Conservation (phyloP, 2,329 filamentous ascomycete species). For the Cladosporium sp. region DNA sequence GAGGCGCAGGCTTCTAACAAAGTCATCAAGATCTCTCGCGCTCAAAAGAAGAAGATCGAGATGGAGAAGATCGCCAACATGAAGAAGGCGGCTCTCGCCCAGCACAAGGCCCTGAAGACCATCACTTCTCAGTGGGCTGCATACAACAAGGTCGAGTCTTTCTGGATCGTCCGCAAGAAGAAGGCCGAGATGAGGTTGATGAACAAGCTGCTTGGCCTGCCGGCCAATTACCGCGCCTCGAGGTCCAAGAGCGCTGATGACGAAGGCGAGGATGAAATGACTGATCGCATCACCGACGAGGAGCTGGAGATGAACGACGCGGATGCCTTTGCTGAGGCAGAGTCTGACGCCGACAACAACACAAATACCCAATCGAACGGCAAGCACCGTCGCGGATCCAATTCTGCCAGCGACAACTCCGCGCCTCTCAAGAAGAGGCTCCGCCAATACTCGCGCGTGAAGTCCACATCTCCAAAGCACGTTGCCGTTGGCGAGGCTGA, state of each 20-base stretch:
- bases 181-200: not conserved
- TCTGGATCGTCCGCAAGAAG: constrained; percentile 9
- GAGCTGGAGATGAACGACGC: constrained; percentile 6
- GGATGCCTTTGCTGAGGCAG: not conserved
- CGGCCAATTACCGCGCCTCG: not conserved
- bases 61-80: constrained; percentile 6
- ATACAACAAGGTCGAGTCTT: constrained; percentile 8
- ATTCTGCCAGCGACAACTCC: not conserved
- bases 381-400: constrained; percentile 1
- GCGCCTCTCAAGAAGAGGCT: constrained; percentile 3
- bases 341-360: not conserved
- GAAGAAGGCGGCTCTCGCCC: constrained; percentile 1
- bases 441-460: not conserved
- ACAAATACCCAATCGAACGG: constrained; percentile 7
- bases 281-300: not conserved
- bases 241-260: not conserved
- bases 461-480: constrained; percentile 9
- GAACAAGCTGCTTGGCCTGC: constrained; percentile 7
- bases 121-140: constrained; percentile 2
- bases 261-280: not conserved
- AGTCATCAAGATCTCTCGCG: constrained; percentile 1
- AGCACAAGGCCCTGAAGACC: constrained; percentile 1
- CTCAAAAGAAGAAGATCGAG: constrained; percentile 10
- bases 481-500: constrained; percentile 3
- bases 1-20: constrained; percentile 15